Percentiles rank a stretch among this genome's conserved stretches.
Evolutionary conservation across 2,329 filamentous ascomycete species (phyloP).

Genomic region (Penicillium sp.): DNA sequence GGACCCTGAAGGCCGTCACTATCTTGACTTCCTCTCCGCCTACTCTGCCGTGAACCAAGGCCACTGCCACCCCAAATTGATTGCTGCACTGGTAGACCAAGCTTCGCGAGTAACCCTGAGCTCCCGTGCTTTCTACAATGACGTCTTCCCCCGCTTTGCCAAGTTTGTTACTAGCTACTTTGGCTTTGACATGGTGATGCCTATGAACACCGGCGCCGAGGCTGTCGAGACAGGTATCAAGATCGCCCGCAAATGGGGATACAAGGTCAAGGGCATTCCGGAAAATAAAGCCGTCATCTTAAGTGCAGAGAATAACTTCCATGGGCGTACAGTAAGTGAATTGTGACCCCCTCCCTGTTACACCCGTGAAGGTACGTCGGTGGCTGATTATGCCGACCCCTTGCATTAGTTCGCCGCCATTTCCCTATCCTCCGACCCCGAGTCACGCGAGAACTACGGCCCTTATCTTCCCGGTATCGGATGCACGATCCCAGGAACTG

Average conservation of each 20-base stretch:
- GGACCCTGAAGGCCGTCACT: slow-evolving; percentile 94
- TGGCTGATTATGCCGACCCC: slow-evolving; percentile 4
- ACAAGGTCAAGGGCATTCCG: slow-evolving; percentile 90
- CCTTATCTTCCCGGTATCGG: slow-evolving; percentile 91
- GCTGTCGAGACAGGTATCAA: slow-evolving; percentile 96
- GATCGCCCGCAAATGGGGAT: slow-evolving; percentile 95
- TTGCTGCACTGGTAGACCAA: slow-evolving; percentile 86
- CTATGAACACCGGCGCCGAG: slow-evolving; percentile 97
- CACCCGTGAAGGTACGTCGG: not conserved
- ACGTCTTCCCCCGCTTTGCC: slow-evolving; percentile 94
- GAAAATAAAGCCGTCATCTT: slow-evolving; percentile 81
- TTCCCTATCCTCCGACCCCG: slow-evolving; percentile 90
- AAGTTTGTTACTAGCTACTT: slow-evolving; percentile 87
- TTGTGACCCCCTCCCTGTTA: slow-evolving; percentile 5
- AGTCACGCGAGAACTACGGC: slow-evolving; percentile 95
- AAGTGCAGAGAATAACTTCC: slow-evolving; percentile 87
- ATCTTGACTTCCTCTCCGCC: slow-evolving; percentile 95
- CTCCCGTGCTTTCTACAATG: slow-evolving; percentile 95
- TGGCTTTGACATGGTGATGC: slow-evolving; percentile 95
- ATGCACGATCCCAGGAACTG: slow-evolving; percentile 70
- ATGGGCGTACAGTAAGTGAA: slow-evolving; percentile 78
- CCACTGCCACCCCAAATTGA: slow-evolving; percentile 93
- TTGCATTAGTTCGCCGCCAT: slow-evolving; percentile 77
- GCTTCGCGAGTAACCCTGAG: slow-evolving; percentile 85
- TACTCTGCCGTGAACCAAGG: slow-evolving; percentile 98